A percentile compares a stretch with the other conserved stretches of the same genome.
Conservation (phyloP, 2,329 filamentous ascomycete species). For the Ceratocystis ficicola region DNA sequence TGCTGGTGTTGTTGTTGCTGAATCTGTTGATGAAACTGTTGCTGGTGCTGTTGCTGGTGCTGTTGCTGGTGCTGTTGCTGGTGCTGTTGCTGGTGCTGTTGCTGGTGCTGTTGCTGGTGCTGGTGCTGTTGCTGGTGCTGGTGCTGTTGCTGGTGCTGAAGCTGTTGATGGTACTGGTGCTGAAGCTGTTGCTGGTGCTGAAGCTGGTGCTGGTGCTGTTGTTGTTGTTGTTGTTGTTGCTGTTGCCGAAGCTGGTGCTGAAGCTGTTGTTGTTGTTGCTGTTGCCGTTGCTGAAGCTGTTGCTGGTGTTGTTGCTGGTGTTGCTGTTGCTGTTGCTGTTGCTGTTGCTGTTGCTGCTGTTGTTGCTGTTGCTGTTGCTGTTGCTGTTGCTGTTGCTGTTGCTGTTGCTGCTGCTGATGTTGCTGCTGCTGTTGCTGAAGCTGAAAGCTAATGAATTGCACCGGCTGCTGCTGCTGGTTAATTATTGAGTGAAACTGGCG, state of each 20-base stretch:
- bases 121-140: no score
- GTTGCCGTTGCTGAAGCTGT: accelerated
- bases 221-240: no score
- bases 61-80: background rate
- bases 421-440: background rate
- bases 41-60: background rate
- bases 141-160: background rate
- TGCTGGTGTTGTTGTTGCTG: background rate
- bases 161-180: background rate
- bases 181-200: background rate
- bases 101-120: no score
- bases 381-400: background rate
- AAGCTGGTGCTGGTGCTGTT: background rate
- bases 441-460: no score
- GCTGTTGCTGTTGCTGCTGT: background rate
- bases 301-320: background rate
- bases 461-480: no score
- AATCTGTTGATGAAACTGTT: no score
- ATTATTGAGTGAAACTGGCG: no score
- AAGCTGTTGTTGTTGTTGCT: background rate
- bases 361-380: background rate
- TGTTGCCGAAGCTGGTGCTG: background rate
- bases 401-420: background rate
- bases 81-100: no score
- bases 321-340: no score